Evolutionary conservation across 2,329 filamentous ascomycete genomes (phyloP).

Genomic region (Podosphaera fusca): DNA sequence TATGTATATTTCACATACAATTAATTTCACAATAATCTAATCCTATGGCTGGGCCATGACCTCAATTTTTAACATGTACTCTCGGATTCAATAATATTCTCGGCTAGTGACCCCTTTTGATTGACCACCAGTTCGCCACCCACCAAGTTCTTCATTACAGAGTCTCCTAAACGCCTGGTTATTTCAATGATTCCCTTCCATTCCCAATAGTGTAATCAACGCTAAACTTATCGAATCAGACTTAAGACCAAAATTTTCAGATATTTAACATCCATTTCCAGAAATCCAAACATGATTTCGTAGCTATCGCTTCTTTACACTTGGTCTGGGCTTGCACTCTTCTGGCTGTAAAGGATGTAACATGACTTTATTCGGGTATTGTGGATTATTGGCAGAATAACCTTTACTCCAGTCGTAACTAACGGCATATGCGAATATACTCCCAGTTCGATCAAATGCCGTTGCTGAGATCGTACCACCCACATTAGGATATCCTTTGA

Average conservation of each 20-base stretch:
- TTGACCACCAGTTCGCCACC: background rate
- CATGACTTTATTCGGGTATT: constrained; percentile 61
- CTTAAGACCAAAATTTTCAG: background rate
- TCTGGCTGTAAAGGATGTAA: constrained; percentile 52
- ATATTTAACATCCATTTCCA: background rate
- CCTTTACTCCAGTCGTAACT: constrained; percentile 99
- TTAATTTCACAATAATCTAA: background rate
- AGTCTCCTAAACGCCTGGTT: background rate
- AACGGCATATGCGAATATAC: constrained; percentile 69
- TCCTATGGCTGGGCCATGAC: background rate
- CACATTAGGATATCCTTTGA: constrained; percentile 70
- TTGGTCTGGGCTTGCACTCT: constrained; percentile 31
- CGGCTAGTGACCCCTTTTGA: no score
- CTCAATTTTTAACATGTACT: background rate
- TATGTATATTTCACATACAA: background rate
- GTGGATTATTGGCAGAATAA: constrained; percentile 59
- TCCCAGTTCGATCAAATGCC: constrained; percentile 72
- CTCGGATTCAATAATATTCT: no score
- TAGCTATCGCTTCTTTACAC: constrained; percentile 17
- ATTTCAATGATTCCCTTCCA: background rate
- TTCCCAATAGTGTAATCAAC: background rate
- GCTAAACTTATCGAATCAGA: no score
- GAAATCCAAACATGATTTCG: background rate
- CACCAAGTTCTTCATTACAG: background rate
- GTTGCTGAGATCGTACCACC: constrained; percentile 76